A percentile compares a stretch with the other conserved stretches of the same genome.
Evolutionary conservation across 2,329 filamentous ascomycete genomes (phyloP).

Genomic region (Fonsecaea erecta): DNA sequence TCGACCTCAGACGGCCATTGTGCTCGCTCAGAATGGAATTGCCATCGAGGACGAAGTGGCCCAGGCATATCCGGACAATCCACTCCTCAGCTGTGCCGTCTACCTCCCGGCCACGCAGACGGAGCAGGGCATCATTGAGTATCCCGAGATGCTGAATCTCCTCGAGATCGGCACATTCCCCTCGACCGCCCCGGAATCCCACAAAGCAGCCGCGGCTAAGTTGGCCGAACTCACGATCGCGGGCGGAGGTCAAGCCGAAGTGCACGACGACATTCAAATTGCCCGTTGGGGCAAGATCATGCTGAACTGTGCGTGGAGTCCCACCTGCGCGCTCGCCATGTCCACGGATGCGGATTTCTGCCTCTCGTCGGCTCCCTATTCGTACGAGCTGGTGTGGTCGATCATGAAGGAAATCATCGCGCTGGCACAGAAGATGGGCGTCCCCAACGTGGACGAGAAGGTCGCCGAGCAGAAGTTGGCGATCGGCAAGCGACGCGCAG

Average conservation of each 20-base stretch:
- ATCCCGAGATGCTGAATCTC: slow-evolving; percentile 51
- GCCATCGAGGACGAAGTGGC: slow-evolving; percentile 64
- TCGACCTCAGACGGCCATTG: slow-evolving; percentile 55
- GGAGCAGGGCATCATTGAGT: slow-evolving; percentile 53
- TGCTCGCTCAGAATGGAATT: slow-evolving; percentile 66
- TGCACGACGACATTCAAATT: slow-evolving; percentile 44
- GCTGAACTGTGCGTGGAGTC: slow-evolving; percentile 58
- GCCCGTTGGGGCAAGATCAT: slow-evolving; percentile 50
- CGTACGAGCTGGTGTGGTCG: slow-evolving; percentile 50
- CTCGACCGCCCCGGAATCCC: slow-evolving; percentile 35
- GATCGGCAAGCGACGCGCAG: slow-evolving; percentile 43
- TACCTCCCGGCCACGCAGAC: slow-evolving; percentile 60
- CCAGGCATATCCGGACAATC: slow-evolving; percentile 55
- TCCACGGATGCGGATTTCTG: slow-evolving; percentile 58
- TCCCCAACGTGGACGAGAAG: slow-evolving; percentile 49
- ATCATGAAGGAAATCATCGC: slow-evolving; percentile 54
- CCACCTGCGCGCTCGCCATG: slow-evolving; percentile 58
- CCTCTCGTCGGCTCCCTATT: slow-evolving; percentile 44
- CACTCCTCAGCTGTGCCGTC: slow-evolving; percentile 60
- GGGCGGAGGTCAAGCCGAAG: slow-evolving; percentile 53
- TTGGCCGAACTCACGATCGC: slow-evolving; percentile 52
- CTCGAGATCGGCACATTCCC: slow-evolving; percentile 59
- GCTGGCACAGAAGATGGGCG: slow-evolving; percentile 51
- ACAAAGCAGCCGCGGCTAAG: slow-evolving; percentile 41
- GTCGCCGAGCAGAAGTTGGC: slow-evolving; percentile 54